Evolutionary conservation across 768 basidiomycete species (phyloP).

Genomic region (Podaxis rugospora): DNA sequence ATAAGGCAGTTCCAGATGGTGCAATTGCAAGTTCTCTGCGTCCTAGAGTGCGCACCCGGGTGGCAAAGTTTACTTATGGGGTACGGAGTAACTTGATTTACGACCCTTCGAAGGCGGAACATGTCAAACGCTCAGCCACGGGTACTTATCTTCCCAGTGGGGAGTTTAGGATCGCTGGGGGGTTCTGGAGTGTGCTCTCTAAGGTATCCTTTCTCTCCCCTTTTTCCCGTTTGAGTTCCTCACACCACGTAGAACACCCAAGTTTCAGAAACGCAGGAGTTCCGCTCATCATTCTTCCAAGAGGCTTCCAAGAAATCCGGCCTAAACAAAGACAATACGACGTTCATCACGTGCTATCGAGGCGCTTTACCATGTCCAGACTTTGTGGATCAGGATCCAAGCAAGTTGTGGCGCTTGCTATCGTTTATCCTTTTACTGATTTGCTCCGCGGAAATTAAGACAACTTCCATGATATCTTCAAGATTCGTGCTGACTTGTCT

Average conservation of each 20-base stretch:
- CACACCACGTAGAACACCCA: constrained; percentile 12
- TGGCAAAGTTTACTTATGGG: constrained; percentile 23
- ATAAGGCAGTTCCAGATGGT: constrained; percentile 29
- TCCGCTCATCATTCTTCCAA: constrained; percentile 14
- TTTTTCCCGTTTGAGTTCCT: not conserved
- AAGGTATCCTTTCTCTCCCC: not conserved
- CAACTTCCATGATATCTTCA: constrained; percentile 12
- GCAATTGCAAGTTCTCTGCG: constrained; percentile 25
- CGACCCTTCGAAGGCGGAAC: constrained; percentile 17
- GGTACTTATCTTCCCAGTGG: not conserved
- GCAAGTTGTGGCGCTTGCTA: not conserved
- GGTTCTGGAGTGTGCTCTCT: constrained; percentile 5
- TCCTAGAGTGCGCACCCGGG: constrained; percentile 22
- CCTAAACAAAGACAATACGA: not conserved
- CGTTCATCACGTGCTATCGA: constrained; percentile 12
- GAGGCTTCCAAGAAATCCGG: constrained; percentile 4
- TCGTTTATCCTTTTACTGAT: not conserved
- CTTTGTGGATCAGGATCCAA: constrained; percentile 12
- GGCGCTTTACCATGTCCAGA: constrained; percentile 6
- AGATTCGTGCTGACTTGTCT: constrained; percentile 5
- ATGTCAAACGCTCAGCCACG: constrained; percentile 15
- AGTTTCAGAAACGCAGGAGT: constrained; percentile 18
- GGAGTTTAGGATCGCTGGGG: constrained; percentile 1
- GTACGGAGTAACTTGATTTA: constrained; percentile 15
- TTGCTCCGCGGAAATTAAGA: not conserved